Evolutionary conservation across 2,329 filamentous ascomycete species (phyloP).

Genomic region (Ceratocystis papillata): DNA sequence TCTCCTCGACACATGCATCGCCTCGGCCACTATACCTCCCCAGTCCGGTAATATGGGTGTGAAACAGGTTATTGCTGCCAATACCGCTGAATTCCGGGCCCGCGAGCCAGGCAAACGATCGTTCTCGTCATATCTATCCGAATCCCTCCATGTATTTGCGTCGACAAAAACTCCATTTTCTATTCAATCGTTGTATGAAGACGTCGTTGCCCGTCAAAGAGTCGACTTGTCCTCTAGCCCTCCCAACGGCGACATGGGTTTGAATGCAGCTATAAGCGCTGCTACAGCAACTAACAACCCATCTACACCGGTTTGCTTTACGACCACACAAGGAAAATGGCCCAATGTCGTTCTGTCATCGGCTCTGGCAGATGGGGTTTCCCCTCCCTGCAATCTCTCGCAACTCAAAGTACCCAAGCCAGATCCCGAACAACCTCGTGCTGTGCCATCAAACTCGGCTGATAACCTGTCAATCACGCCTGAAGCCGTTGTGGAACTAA

Average conservation of each 20-base stretch:
- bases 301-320: constrained; percentile 42
- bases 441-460: background rate
- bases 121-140: constrained; percentile 48
- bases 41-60: constrained; percentile 42
- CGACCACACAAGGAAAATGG: constrained; percentile 43
- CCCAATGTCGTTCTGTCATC: constrained; percentile 29
- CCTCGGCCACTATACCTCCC: constrained; percentile 36
- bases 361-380: constrained; percentile 5
- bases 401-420: constrained; percentile 22
- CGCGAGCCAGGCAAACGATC: constrained; percentile 39
- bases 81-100: constrained; percentile 36
- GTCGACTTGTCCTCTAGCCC: constrained; percentile 36
- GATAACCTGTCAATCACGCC: constrained; percentile 38
- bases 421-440: constrained; percentile 20
- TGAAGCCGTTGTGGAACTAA: constrained; percentile 43
- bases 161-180: constrained; percentile 42
- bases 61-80: constrained; percentile 55
- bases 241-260: constrained; percentile 35
- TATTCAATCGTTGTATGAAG: constrained; percentile 46
- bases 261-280: constrained; percentile 27
- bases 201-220: constrained; percentile 39
- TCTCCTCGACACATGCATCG: constrained; percentile 50
- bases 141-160: constrained; percentile 45
- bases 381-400: constrained; percentile 15
- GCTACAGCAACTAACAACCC: constrained; percentile 25